phyloP scores from a whole-genome alignment of 257 asterid genomes.

The Fraxinus anomala region DNA sequence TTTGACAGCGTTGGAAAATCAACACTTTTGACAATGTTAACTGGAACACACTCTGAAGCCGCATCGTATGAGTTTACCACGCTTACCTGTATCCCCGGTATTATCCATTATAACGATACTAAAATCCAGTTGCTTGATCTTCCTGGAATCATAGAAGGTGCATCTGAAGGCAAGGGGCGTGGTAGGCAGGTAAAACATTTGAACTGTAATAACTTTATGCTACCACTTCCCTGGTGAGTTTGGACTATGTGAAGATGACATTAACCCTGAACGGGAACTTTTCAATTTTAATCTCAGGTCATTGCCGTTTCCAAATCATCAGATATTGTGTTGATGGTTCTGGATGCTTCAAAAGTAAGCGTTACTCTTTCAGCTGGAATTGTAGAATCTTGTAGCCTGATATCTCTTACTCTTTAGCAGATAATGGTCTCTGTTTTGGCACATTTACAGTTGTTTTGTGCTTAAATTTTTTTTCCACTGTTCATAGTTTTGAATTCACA shows the following conservation, averaged over 20 bases:
- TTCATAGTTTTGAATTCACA: not conserved
- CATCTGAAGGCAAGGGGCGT: conserved; percentile 99
- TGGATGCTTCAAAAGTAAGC: conserved; percentile 73
- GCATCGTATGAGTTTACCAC: conserved; percentile 99
- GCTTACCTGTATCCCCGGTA: conserved; percentile 97
- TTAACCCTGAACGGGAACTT: conserved; percentile 24
- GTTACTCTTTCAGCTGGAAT: not conserved
- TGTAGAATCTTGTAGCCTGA: not conserved
- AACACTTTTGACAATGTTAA: conserved; percentile 91
- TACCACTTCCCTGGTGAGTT: conserved; percentile 5
- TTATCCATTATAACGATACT: conserved; percentile 93
- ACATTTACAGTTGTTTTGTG: not conserved
- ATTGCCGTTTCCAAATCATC: conserved; percentile 97
- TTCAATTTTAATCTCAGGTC: conserved; percentile 57
- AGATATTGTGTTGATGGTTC: conserved; percentile 88
- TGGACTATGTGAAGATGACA: conserved; percentile 13
- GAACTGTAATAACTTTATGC: not conserved
- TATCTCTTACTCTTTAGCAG: not conserved
- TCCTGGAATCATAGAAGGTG: conserved; percentile 99
- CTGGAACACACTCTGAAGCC: conserved; percentile 99
- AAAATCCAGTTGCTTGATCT: conserved; percentile 98
- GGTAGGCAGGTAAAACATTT: conserved; percentile 81
- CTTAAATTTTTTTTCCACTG: not conserved
- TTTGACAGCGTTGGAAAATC: conserved; percentile 89
- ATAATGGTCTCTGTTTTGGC: not conserved